A percentile compares a stretch with the other conserved stretches of the same genome.
These are phyloP conservation scores for Cairneyella variabilis DNA, from an alignment of 495 filamentous ascomycete species.

Conservation along the genomic window DNA sequence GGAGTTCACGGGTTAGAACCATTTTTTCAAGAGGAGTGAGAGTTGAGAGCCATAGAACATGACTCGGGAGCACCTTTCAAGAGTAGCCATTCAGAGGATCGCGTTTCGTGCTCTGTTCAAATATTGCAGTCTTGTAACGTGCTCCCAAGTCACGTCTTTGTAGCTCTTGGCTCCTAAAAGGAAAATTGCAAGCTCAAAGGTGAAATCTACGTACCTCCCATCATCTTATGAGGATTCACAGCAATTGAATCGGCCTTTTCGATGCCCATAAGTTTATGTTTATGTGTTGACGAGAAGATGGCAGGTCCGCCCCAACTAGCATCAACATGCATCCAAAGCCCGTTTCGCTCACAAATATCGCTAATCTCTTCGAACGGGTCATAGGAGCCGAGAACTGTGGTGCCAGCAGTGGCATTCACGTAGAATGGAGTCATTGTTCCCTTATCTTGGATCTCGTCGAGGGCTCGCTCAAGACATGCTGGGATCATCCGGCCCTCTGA, in stretches of 20 bases:
- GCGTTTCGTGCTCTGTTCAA: too few relatives aligned
- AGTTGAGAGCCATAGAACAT: too few relatives aligned
- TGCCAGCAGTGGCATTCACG: conserved; percentile 93
- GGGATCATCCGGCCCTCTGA: conserved; percentile 65
- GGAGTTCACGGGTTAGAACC: too few relatives aligned
- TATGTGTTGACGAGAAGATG: conserved; percentile 65
- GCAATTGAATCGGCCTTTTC: conserved; percentile 75
- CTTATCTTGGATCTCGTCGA: conserved; percentile 52
- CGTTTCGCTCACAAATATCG: conserved; percentile 63
- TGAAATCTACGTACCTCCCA: too few relatives aligned
- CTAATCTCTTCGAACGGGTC: conserved; percentile 75
- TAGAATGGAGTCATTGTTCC: conserved; percentile 82
- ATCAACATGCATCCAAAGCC: conserved; percentile 88
- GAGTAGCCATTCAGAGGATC: too few relatives aligned
- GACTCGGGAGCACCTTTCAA: too few relatives aligned
- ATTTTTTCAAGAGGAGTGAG: too few relatives aligned
- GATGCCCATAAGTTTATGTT: conserved; percentile 61
- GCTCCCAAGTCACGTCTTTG: too few relatives aligned
- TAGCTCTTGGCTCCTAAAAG: too few relatives aligned
- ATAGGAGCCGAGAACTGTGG: conserved; percentile 87
- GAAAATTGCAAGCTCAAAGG: too few relatives aligned
- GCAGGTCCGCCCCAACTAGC: conserved; percentile 87
- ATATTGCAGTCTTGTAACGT: too few relatives aligned
- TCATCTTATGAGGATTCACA: conserved; percentile 96
- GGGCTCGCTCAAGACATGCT: conserved; percentile 54